phyloP scores from a whole-genome alignment of 768 basidiomycete species.

The Podaxis pistillaris region DNA sequence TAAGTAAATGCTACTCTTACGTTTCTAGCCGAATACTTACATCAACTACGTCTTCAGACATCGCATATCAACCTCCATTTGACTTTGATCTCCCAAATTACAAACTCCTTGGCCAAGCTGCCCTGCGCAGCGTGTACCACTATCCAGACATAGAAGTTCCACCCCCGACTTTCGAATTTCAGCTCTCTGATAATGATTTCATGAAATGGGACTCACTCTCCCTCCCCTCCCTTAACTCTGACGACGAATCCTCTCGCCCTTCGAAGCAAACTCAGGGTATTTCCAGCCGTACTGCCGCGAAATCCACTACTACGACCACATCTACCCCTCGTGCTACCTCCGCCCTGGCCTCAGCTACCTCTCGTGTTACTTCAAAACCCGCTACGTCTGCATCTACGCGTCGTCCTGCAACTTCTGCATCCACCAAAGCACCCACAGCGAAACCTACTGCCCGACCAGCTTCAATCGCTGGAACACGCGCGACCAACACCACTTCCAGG shows the following conservation, averaged over 20 bases:
- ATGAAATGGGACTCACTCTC: conserved; percentile 29
- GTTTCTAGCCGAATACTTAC: not conserved
- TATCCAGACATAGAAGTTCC: conserved; percentile 30
- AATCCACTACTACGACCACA: not conserved
- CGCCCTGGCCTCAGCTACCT: not conserved
- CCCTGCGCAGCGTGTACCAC: conserved; percentile 34
- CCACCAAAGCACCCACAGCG: not conserved
- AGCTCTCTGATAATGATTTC: conserved; percentile 21
- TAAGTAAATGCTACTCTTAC: conserved; percentile 26
- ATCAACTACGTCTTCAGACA: conserved; percentile 28
- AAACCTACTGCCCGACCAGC: not conserved
- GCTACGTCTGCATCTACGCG: not conserved
- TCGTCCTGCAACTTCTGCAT: not conserved
- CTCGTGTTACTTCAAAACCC: not conserved
- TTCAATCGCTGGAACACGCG: not conserved
- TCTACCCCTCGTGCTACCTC: not conserved
- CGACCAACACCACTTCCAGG: not conserved
- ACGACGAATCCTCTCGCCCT: not conserved
- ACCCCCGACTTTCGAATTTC: conserved; percentile 29
- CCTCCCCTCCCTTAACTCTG: conserved; percentile 24
- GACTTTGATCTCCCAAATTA: conserved; percentile 47
- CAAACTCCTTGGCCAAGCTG: conserved; percentile 34
- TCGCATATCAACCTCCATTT: conserved; percentile 41
- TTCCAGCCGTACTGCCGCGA: not conserved
- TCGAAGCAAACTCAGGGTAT: not conserved